Evolutionary conservation across 495 filamentous ascomycete species (phyloP).

Genomic region (Neurospora hispaniola): DNA sequence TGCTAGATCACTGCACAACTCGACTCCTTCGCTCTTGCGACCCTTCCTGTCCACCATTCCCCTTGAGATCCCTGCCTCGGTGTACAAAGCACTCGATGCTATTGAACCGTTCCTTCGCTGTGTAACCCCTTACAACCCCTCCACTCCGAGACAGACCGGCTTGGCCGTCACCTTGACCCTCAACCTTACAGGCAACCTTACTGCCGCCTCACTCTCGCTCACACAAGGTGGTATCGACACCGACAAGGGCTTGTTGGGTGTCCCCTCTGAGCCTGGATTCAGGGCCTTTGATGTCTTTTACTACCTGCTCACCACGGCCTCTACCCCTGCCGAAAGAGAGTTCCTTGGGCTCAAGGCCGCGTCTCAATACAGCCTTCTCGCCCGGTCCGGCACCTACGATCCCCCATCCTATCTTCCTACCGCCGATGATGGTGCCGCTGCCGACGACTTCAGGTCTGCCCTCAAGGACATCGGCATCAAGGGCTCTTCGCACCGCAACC

Average conservation of each 20-base stretch:
- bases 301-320: slow-evolving; percentile 82
- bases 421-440: slow-evolving; percentile 84
- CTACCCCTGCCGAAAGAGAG: slow-evolving; percentile 82
- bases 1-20: slow-evolving; percentile 71
- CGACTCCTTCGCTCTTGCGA: slow-evolving; percentile 71
- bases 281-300: slow-evolving; percentile 99
- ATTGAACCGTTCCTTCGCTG: slow-evolving; percentile 78
- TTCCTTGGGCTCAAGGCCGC: slow-evolving; percentile 78
- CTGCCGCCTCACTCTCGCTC: slow-evolving; percentile 62
- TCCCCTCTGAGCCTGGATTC: slow-evolving; percentile 69
- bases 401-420: slow-evolving; percentile 86
- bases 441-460: slow-evolving; percentile 79
- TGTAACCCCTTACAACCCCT: slow-evolving; percentile 81
- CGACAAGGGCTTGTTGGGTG: slow-evolving; percentile 63
- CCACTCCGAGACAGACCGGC: slow-evolving; percentile 69
- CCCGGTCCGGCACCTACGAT: slow-evolving; percentile 73
- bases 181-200: slow-evolving; percentile 67
- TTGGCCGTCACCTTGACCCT: slow-evolving; percentile 73
- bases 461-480: slow-evolving; percentile 89
- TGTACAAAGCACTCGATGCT: slow-evolving; percentile 66
- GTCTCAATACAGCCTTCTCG: slow-evolving; percentile 66
- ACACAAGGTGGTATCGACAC: slow-evolving; percentile 87
- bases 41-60: slow-evolving; percentile 78
- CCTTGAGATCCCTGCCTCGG: slow-evolving; percentile 56
- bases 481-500: slow-evolving; percentile 62